Percentiles rank a stretch among this genome's conserved stretches.
Conservation (phyloP, 768 basidiomycete genomes). For the Tremella mesenterica region DNA sequence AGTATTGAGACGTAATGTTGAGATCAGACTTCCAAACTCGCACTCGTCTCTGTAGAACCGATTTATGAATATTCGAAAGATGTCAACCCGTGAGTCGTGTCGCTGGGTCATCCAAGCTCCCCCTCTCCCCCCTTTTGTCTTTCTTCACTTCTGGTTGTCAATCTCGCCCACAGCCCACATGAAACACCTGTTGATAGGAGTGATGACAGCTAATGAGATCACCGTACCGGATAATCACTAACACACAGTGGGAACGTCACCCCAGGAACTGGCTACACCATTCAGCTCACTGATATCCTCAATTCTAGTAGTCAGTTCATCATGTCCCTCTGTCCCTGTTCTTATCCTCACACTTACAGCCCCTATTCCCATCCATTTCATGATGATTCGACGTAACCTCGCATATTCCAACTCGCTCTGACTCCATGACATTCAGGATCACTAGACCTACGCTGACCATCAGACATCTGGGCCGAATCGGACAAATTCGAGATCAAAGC, state of each 20-base stretch:
- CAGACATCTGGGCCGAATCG: constrained; percentile 41
- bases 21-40: constrained; percentile 18
- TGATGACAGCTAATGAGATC: background rate
- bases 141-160: background rate
- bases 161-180: background rate
- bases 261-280: constrained; percentile 25
- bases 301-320: constrained; percentile 32
- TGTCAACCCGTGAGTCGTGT: constrained; percentile 32
- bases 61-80: constrained; percentile 24
- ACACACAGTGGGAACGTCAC: constrained; percentile 20
- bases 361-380: no score
- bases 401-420: no score
- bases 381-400: background rate
- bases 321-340: background rate
- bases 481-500: constrained; percentile 43
- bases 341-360: no score
- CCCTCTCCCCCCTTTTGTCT: background rate
- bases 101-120: background rate
- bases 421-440: no score
- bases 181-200: background rate
- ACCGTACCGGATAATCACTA: background rate
- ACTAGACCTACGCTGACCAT: no score
- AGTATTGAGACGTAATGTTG: background rate
- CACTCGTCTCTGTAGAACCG: constrained; percentile 18
- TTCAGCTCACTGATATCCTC: constrained; percentile 37